Evolutionary conservation across 257 asterid genomes (phyloP).

Genomic region (Solanum medicagineum): DNA sequence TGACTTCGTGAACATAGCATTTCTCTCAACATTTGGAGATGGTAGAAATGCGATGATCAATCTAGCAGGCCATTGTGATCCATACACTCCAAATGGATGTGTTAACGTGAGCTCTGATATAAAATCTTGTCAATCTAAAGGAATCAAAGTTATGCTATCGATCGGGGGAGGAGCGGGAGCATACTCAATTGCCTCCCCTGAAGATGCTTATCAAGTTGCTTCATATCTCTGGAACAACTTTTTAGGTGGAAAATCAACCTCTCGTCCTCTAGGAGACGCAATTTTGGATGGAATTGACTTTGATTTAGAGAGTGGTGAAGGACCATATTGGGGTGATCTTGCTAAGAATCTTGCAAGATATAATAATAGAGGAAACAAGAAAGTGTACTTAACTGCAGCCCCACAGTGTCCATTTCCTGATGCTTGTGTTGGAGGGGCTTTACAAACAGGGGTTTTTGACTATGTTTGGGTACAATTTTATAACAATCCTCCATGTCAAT

Average conservation of each 20-base stretch:
- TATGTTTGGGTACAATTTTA: slow-evolving; percentile 44
- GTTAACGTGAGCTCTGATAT: slow-evolving; percentile 20
- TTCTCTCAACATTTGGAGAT: slow-evolving; percentile 24
- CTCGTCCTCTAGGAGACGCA: slow-evolving; percentile 25
- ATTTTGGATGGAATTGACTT: slow-evolving; percentile 41
- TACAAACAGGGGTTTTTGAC: slow-evolving; percentile 27
- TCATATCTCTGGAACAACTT: slow-evolving; percentile 35
- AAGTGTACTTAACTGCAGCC: slow-evolving; percentile 39
- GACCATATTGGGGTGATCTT: slow-evolving; percentile 33
- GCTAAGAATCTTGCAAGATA: slow-evolving; percentile 14
- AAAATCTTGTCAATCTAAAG: slow-evolving; percentile 22
- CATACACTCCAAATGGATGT: slow-evolving; percentile 24
- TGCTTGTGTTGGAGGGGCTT: slow-evolving; percentile 25
- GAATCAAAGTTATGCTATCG: slow-evolving; percentile 32
- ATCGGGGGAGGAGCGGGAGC: slow-evolving; percentile 27
- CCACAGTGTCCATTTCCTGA: slow-evolving; percentile 49
- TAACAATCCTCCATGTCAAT: slow-evolving; percentile 34
- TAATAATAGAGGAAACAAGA: slow-evolving; percentile 17
- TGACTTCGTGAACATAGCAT: slow-evolving; percentile 18
- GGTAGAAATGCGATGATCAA: slow-evolving; percentile 25
- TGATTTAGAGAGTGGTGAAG: slow-evolving; percentile 31
- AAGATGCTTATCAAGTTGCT: slow-evolving; percentile 30
- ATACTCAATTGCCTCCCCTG: slow-evolving; percentile 20
- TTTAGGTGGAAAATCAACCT: slow-evolving; percentile 21
- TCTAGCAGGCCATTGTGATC: slow-evolving; percentile 42